A percentile compares a stretch with the other conserved stretches of the same genome.
phyloP scores from a whole-genome alignment of 768 basidiomycete species.

The Kwoniella sp. region DNA sequence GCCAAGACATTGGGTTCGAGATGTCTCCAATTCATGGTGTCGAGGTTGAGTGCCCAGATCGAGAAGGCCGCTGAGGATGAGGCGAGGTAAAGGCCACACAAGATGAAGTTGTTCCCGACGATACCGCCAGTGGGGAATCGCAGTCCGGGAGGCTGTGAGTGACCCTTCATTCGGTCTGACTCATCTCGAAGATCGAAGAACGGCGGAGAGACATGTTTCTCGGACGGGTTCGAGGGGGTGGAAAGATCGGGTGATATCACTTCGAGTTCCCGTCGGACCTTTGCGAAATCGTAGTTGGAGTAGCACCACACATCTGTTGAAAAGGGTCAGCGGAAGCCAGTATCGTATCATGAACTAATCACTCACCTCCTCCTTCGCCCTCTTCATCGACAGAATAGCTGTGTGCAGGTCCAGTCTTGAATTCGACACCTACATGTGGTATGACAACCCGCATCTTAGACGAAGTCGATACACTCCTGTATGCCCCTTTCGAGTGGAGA shows the following conservation, averaged over 20 bases:
- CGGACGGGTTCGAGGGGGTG: conserved; percentile 6
- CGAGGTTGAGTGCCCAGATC: conserved; percentile 92
- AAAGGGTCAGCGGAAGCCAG: too few species aligned
- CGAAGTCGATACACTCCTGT: conserved; percentile 87
- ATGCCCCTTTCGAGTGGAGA: conserved; percentile 87
- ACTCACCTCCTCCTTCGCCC: conserved; percentile 46
- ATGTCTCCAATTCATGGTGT: conserved; percentile 43
- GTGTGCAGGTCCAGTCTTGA: conserved; percentile 61
- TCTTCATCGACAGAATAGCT: conserved; percentile 65
- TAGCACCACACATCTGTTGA: conserved; percentile 83
- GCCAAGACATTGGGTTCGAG: conserved; percentile 61
- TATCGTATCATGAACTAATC: too few species aligned
- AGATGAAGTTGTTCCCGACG: conserved; percentile 78
- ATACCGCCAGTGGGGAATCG: conserved; percentile 95
- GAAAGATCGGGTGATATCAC: conserved; percentile 68
- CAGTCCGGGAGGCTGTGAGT: conserved; percentile 84
- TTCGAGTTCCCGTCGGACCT: conserved; percentile 93
- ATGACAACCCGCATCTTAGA: conserved; percentile 70
- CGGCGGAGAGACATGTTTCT: conserved; percentile 32
- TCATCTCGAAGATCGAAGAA: conserved; percentile 79
- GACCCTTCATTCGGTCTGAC: conserved; percentile 73
- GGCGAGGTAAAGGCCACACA: conserved; percentile 93
- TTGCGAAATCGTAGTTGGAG: conserved; percentile 85
- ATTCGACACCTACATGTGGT: conserved; percentile 60
- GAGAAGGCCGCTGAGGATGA: conserved; percentile 93